Conservation (phyloP, 768 basidiomycete genomes). For the Mycena maculata region DNA sequence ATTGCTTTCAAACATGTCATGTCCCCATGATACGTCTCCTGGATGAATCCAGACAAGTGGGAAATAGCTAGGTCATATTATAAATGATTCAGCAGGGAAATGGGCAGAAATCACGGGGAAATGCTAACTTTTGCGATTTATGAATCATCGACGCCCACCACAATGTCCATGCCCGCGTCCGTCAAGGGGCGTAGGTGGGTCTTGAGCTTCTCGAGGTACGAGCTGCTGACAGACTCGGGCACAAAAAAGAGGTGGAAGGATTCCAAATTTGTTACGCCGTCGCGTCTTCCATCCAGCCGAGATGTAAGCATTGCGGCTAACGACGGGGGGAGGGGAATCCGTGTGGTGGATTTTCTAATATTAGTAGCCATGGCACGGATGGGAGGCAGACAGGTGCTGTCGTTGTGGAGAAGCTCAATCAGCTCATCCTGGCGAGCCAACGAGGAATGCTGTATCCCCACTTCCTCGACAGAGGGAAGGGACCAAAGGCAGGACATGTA, state of each 20-base stretch:
- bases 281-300: background rate
- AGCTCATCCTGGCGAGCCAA: background rate
- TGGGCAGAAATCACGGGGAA: no score
- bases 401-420: background rate
- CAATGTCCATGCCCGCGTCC: slow-evolving; percentile 1
- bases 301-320: background rate
- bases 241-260: slow-evolving; percentile 5
- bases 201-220: background rate
- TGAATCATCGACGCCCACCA: no score
- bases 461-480: background rate
- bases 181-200: background rate
- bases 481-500: background rate
- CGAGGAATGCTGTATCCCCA: background rate
- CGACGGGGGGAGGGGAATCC: background rate
- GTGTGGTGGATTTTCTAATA: background rate
- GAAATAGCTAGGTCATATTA: no score
- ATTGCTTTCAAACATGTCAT: no score
- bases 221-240: background rate
- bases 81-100: no score
- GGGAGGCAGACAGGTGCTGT: background rate
- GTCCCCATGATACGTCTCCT: no score
- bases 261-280: background rate
- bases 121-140: no score
- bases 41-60: no score
- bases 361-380: background rate